A percentile compares a stretch with the other conserved stretches of the same genome.
Conservation (phyloP, 1,139 yeast species). For the Suhomyces choctaworum region DNA sequence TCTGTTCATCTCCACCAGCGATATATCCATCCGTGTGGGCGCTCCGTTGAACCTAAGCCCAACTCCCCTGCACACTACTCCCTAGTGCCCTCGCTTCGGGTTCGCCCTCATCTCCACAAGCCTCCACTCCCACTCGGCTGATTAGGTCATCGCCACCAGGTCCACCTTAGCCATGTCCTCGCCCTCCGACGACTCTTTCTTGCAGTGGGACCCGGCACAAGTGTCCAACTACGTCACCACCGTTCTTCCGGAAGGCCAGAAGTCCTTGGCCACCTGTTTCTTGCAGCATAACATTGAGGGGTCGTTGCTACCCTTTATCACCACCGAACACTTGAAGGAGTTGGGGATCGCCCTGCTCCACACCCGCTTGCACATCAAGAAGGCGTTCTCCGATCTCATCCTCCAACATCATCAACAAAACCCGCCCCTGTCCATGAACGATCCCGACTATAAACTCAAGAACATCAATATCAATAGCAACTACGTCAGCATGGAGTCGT, state of each 20-base stretch:
- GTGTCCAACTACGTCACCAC: slow-evolving; percentile 39
- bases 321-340: slow-evolving; percentile 61
- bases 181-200: slow-evolving; percentile 37
- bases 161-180: slow-evolving; percentile 14
- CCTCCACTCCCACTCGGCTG: too few species aligned
- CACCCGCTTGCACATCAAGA: slow-evolving; percentile 49
- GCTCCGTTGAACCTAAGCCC: too few species aligned
- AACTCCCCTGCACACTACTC: too few species aligned
- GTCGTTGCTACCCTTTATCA: slow-evolving; percentile 55
- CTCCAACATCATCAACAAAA: slow-evolving; percentile 32
- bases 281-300: slow-evolving; percentile 64
- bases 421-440: slow-evolving; percentile 34
- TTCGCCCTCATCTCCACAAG: too few species aligned
- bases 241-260: slow-evolving; percentile 24
- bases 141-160: background rate
- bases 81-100: too few species aligned
- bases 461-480: slow-evolving; percentile 35
- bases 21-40: too few species aligned
- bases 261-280: slow-evolving; percentile 34
- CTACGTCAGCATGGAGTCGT: slow-evolving; percentile 38
- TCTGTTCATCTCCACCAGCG: too few species aligned
- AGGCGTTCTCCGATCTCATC: slow-evolving; percentile 48
- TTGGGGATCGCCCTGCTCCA: slow-evolving; percentile 49
- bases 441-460: slow-evolving; percentile 32
- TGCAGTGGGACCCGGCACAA: slow-evolving; percentile 52